phyloP scores from a whole-genome alignment of 768 basidiomycete genomes.

The Trametes sanguinea region DNA sequence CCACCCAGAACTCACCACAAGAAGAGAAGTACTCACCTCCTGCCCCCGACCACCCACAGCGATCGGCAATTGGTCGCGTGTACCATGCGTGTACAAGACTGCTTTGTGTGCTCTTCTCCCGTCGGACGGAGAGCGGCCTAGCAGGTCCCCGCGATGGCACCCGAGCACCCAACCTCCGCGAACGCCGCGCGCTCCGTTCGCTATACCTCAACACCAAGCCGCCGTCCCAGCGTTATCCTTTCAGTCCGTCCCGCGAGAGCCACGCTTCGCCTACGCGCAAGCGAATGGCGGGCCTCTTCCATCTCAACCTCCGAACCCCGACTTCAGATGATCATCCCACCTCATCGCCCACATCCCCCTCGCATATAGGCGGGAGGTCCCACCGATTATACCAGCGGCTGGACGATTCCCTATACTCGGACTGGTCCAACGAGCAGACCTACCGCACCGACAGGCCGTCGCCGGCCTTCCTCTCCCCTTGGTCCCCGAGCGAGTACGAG shows the following conservation, averaged over 20 bases:
- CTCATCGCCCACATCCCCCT: slow-evolving; percentile 3
- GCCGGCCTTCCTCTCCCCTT: slow-evolving; percentile 29
- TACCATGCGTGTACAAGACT: neutral
- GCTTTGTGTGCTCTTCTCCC: slow-evolving; percentile 10
- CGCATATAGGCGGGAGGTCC: neutral
- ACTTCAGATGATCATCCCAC: slow-evolving; percentile 11
- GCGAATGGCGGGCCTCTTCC: slow-evolving; percentile 26
- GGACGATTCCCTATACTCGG: slow-evolving; percentile 14
- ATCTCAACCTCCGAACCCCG: neutral
- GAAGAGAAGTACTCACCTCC: neutral
- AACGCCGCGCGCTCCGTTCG: slow-evolving; percentile 10
- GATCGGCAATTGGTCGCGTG: neutral
- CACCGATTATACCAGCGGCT: slow-evolving; percentile 15
- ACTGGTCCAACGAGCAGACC: slow-evolving; percentile 8
- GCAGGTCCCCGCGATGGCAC: no score
- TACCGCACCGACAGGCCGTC: slow-evolving; percentile 15
- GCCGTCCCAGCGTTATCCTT: slow-evolving; percentile 9
- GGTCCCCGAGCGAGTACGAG: slow-evolving; percentile 29
- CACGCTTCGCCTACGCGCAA: slow-evolving; percentile 9
- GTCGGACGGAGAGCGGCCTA: no score
- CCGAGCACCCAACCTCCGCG: slow-evolving; percentile 9
- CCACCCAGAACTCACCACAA: neutral
- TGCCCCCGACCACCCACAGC: no score
- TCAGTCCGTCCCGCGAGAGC: neutral
- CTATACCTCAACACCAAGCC: slow-evolving; percentile 13